These are phyloP conservation scores for Coemansia nantahalensis DNA, from an alignment of 192 early-diverging fungal species.

Conservation along the genomic window DNA sequence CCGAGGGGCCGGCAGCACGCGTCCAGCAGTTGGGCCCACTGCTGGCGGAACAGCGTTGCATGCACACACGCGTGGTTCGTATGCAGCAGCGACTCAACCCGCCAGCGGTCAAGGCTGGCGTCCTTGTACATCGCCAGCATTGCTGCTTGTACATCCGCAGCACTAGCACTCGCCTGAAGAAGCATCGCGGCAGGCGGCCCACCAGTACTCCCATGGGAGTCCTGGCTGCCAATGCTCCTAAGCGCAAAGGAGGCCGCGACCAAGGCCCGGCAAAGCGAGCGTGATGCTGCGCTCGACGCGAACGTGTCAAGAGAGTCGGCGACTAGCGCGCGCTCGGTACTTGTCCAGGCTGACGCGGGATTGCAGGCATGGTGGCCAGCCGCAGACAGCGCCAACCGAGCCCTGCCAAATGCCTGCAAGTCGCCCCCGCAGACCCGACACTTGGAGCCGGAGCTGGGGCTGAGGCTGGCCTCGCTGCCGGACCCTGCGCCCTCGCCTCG, in stretches of 20 bases:
- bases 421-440: conserved; percentile 3
- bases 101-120: conserved; percentile 16
- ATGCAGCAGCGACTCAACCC: conserved; percentile 23
- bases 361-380: not conserved
- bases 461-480: too few relatives aligned
- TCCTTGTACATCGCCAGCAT: conserved; percentile 15
- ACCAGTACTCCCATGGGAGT: not conserved
- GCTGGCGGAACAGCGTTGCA: conserved; percentile 18
- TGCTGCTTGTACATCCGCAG: not conserved
- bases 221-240: conserved; percentile 11
- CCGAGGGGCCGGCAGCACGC: conserved; percentile 1
- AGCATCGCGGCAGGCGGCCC: not conserved
- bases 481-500: too few relatives aligned
- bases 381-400: not conserved
- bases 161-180: not conserved
- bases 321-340: conserved; percentile 13
- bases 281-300: conserved; percentile 5
- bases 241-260: conserved; percentile 31
- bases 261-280: conserved; percentile 7
- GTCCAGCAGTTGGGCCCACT: conserved; percentile 18
- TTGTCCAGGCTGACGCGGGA: conserved; percentile 1
- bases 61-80: conserved; percentile 30
- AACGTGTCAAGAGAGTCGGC: conserved; percentile 16
- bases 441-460: not conserved
- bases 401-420: not conserved